Conservation (phyloP, 768 basidiomycete genomes). For the Russula brevipes region DNA sequence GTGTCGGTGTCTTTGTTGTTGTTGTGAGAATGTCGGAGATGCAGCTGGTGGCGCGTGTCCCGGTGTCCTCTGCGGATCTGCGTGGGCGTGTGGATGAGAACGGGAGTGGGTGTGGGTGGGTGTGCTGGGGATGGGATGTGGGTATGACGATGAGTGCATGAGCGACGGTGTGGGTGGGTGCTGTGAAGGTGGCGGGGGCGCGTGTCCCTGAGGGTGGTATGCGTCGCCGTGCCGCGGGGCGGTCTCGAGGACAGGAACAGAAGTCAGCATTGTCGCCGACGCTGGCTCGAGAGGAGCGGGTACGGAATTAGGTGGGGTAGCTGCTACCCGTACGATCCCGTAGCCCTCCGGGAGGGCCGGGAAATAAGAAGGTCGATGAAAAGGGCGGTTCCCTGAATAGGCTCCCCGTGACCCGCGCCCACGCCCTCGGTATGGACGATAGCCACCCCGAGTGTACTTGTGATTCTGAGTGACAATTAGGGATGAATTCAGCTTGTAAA, state of each 20-base stretch:
- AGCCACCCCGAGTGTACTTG: background rate
- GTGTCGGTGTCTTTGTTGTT: background rate
- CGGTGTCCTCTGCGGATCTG: background rate
- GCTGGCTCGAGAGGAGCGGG: background rate
- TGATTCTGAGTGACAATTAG: background rate
- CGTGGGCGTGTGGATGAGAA: background rate
- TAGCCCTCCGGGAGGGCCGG: background rate
- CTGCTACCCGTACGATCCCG: background rate
- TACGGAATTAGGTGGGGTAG: background rate
- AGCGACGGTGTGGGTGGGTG: background rate
- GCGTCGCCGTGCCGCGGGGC: background rate
- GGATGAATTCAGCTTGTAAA: background rate
- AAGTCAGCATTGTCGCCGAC: background rate
- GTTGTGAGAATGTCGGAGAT: background rate
- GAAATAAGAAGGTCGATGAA: background rate
- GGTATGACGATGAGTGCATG: background rate
- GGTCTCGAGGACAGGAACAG: background rate
- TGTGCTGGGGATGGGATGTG: background rate
- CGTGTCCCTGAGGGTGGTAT: constrained; percentile 7
- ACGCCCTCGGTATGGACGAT: constrained; percentile 3
- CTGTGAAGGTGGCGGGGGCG: background rate
- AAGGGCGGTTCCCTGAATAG: background rate
- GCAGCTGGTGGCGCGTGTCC: too few species aligned
- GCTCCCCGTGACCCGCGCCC: constrained; percentile 11
- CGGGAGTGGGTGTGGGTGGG: background rate